These are phyloP conservation scores for Wallacemonas sp. DNA, from an alignment of 208 protist genomes.

Conservation along the genomic window DNA sequence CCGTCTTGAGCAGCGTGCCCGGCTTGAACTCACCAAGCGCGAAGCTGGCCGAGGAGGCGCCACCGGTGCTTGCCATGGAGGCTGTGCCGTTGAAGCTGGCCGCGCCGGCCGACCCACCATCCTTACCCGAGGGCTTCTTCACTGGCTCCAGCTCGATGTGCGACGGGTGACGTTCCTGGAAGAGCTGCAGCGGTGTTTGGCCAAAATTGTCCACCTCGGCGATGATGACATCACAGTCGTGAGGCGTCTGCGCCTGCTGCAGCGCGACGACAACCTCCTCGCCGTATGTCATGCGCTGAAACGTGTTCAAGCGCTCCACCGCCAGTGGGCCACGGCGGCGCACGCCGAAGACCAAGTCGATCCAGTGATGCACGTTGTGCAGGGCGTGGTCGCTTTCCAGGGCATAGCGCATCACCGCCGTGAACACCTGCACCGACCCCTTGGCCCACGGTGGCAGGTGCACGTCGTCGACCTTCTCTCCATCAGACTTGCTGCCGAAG, in stretches of 20 bases:
- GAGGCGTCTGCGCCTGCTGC: constrained; percentile 80
- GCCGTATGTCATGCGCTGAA: constrained; percentile 98
- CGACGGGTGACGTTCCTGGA: constrained; percentile 90
- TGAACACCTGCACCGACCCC: constrained; percentile 89
- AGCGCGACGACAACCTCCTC: constrained; percentile 79
- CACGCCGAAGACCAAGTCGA: constrained; percentile 98
- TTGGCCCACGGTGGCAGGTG: constrained; percentile 96
- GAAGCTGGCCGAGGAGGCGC: not conserved
- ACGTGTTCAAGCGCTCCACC: constrained; percentile 91
- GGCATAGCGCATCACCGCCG: constrained; percentile 86
- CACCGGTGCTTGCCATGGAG: not conserved
- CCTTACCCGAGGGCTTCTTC: constrained; percentile 8
- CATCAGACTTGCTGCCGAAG: constrained; percentile 89
- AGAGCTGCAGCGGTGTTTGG: constrained; percentile 95
- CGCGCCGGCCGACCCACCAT: not conserved
- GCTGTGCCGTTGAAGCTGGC: constrained; percentile 5
- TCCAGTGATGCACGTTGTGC: constrained; percentile 95
- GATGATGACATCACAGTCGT: constrained; percentile 86
- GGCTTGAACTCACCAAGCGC: not conserved
- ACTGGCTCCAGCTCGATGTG: constrained; percentile 65
- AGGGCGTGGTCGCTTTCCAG: constrained; percentile 93
- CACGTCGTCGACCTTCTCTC: constrained; percentile 86
- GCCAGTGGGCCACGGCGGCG: constrained; percentile 90
- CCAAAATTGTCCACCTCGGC: constrained; percentile 98
- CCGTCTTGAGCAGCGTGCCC: not conserved